Percentiles rank a stretch among this genome's conserved stretches.
Conservation (phyloP, 257 asterid species). For the Lavandula angustifolia region DNA sequence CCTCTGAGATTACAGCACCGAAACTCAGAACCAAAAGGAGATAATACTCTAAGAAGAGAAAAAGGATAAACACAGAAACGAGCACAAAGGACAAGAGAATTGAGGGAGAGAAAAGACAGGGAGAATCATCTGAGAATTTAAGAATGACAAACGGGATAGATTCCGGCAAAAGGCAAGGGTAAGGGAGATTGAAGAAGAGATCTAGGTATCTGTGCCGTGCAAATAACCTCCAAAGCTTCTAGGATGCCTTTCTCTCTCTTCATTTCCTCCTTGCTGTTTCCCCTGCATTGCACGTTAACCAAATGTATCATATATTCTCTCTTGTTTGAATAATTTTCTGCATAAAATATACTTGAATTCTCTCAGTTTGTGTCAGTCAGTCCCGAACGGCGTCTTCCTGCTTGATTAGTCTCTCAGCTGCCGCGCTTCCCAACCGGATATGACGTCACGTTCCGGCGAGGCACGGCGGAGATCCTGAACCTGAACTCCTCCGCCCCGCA, state of each 20-base stretch:
- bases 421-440: constrained; percentile 39
- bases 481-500: too few species aligned
- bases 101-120: constrained; percentile 30
- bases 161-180: constrained; percentile 83
- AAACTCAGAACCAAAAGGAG: constrained; percentile 29
- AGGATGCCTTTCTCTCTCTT: constrained; percentile 54
- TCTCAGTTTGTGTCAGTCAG: constrained; percentile 39
- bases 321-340: constrained; percentile 30
- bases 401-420: constrained; percentile 33
- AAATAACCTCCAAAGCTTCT: constrained; percentile 67
- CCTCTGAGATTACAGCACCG: constrained; percentile 38
- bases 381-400: constrained; percentile 17
- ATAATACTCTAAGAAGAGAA: constrained; percentile 22
- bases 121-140: constrained; percentile 38
- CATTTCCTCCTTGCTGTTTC: constrained; percentile 51
- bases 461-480: constrained; percentile 41
- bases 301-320: constrained; percentile 46
- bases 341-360: constrained; percentile 35
- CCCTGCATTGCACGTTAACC: constrained; percentile 87
- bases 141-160: constrained; percentile 59
- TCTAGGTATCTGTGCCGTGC: constrained; percentile 97
- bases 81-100: constrained; percentile 27
- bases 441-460: constrained; percentile 40
- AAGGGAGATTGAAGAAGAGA: constrained; percentile 70
- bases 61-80: constrained; percentile 23